A percentile compares a stretch with the other conserved stretches of the same genome.
Evolutionary conservation across 768 basidiomycete genomes (phyloP).

Genomic region (Suillus brevipes): DNA sequence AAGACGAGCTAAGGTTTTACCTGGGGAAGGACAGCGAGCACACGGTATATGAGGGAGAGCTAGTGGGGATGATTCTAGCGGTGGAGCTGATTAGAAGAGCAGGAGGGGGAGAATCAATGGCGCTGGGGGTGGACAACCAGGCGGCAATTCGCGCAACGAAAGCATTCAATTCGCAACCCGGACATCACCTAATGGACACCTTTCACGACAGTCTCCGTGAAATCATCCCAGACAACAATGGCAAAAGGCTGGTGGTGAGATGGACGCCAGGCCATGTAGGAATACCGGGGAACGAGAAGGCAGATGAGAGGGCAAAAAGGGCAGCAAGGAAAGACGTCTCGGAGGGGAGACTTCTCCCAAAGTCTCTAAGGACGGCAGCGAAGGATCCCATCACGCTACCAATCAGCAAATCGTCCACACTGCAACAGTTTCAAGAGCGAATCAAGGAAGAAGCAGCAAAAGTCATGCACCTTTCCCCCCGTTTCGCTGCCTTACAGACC

Average conservation of each 20-base stretch:
- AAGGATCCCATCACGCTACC: too few species aligned
- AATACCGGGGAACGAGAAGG: too few species aligned
- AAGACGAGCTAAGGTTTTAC: neutral
- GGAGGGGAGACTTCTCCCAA: too few species aligned
- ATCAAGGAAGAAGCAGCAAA: too few species aligned
- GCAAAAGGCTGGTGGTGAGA: too few species aligned
- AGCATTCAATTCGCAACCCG: neutral
- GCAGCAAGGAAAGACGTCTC: too few species aligned
- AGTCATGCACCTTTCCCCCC: too few species aligned
- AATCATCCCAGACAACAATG: neutral
- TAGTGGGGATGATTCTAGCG: neutral
- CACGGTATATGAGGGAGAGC: neutral
- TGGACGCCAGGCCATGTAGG: neutral
- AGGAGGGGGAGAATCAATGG: neutral
- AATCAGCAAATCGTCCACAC: too few species aligned
- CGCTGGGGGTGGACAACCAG: neutral
- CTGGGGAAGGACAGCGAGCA: neutral
- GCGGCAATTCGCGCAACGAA: neutral
- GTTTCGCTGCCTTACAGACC: too few species aligned
- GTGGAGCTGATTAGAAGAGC: neutral
- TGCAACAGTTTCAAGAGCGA: too few species aligned
- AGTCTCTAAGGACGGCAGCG: too few species aligned
- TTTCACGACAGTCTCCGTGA: neutral
- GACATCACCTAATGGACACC: neutral
- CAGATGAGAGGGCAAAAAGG: too few species aligned